Evolutionary conservation across 805 yeast species (phyloP).

Genomic region (Metschnikowia baotianmanensis): DNA sequence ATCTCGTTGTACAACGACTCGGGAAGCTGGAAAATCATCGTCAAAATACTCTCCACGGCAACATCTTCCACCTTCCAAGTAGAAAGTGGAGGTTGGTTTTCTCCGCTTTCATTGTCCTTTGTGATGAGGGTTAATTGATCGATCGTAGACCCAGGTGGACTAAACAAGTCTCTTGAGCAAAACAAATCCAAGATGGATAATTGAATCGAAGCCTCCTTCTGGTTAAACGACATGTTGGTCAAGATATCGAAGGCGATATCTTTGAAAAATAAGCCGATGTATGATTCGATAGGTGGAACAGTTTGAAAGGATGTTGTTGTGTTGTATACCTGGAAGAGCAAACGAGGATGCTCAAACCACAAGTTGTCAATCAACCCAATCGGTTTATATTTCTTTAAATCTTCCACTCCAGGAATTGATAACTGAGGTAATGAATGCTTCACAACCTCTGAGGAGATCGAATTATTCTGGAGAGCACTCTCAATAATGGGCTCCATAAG

Average conservation of each 20-base stretch:
- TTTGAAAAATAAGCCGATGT: slow-evolving; percentile 55
- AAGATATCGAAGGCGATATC: slow-evolving; percentile 76
- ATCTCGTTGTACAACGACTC: slow-evolving; percentile 60
- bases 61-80: slow-evolving; percentile 93
- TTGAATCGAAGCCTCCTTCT: slow-evolving; percentile 82
- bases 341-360: slow-evolving; percentile 61
- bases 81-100: slow-evolving; percentile 45
- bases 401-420: slow-evolving; percentile 28
- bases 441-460: slow-evolving; percentile 39
- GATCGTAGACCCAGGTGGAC: slow-evolving; percentile 68
- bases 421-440: slow-evolving; percentile 41
- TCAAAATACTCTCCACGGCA: slow-evolving; percentile 76
- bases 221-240: slow-evolving; percentile 81
- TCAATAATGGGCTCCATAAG: slow-evolving; percentile 32
- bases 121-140: slow-evolving; percentile 54
- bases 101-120: slow-evolving; percentile 42
- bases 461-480: slow-evolving; percentile 33
- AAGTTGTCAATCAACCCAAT: slow-evolving; percentile 50
- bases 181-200: slow-evolving; percentile 70
- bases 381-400: slow-evolving; percentile 22
- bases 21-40: slow-evolving; percentile 77
- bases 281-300: slow-evolving; percentile 38
- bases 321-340: slow-evolving; percentile 59
- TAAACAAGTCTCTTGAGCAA: slow-evolving; percentile 54
- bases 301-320: slow-evolving; percentile 60